A percentile compares a stretch with the other conserved stretches of the same genome.
Evolutionary conservation across 2,329 filamentous ascomycete species (phyloP).

Genomic region (Capronia americana): DNA sequence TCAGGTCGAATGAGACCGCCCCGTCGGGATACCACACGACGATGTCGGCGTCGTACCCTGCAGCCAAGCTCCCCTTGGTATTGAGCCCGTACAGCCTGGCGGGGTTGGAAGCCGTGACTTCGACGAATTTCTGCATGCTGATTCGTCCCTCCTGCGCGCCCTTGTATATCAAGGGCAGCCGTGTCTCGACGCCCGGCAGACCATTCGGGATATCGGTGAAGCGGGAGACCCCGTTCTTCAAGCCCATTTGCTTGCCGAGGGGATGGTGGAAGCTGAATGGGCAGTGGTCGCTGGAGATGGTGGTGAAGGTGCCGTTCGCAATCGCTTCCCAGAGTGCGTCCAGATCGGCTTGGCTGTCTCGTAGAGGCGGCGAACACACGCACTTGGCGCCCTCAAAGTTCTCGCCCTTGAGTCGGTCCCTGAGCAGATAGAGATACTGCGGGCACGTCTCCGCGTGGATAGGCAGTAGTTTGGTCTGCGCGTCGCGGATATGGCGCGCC

Average conservation of each 20-base stretch:
- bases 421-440: constrained; percentile 62
- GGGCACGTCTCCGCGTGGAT: constrained; percentile 65
- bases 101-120: constrained; percentile 52
- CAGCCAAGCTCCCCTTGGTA: constrained; percentile 49
- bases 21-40: constrained; percentile 49
- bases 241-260: constrained; percentile 47
- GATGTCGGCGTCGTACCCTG: constrained; percentile 52
- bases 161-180: constrained; percentile 49
- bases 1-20: constrained; percentile 23
- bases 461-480: constrained; percentile 58
- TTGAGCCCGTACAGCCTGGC: constrained; percentile 53
- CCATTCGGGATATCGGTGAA: constrained; percentile 54
- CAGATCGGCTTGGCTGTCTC: constrained; percentile 55
- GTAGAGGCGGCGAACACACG: constrained; percentile 60
- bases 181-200: constrained; percentile 51
- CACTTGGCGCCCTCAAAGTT: constrained; percentile 58
- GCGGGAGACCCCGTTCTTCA: constrained; percentile 25
- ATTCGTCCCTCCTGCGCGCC: constrained; percentile 30
- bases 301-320: constrained; percentile 61
- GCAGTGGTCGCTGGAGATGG: constrained; percentile 58
- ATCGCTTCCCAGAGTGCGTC: constrained; percentile 60
- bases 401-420: constrained; percentile 47
- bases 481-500: constrained; percentile 56
- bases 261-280: constrained; percentile 44
- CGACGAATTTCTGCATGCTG: constrained; percentile 46